Percentiles rank a stretch among this genome's conserved stretches.
These are phyloP conservation scores for Vitis vinifera DNA, from an alignment of 164 flowering plant species.

Conservation along the genomic window ASM3070453v1 NC_081806.1:4717001-4717500, in stretches of 20 bases:
- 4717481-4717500: slow-evolving; percentile 91
- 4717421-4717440: slow-evolving; percentile 85
- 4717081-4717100: background rate
- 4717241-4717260: slow-evolving; percentile 23
- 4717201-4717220: background rate
- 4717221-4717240: background rate
- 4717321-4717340: slow-evolving; percentile 90
- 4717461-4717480: slow-evolving; percentile 97
- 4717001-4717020: no score
- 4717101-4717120: no score
- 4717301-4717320: slow-evolving; percentile 75
- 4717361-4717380: slow-evolving; percentile 92
- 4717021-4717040: no score
- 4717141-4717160: no score
- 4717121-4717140: no score
- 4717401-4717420: slow-evolving; percentile 93
- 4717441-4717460: slow-evolving; percentile 90
- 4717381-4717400: slow-evolving; percentile 89
- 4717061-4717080: background rate
- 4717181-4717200: no score
- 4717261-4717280: slow-evolving; percentile 91
- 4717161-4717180: no score
- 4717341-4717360: slow-evolving; percentile 92
- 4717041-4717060: no score
- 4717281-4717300: slow-evolving; percentile 80